Conservation (phyloP, 345 rosid species). For the Alliaria petiolata region DNA sequence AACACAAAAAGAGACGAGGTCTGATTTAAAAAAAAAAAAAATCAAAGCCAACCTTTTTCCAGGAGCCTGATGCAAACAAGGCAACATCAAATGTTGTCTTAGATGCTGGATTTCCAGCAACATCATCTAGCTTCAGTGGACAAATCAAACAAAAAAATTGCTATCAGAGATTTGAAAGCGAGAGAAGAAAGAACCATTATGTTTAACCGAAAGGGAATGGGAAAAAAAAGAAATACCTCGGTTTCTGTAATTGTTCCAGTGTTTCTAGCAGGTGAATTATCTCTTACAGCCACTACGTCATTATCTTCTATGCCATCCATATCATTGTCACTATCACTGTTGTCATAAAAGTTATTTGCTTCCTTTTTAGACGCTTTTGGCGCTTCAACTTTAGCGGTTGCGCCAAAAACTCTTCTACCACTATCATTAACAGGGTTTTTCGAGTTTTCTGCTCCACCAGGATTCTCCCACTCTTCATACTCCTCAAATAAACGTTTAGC, state of each 20-base stretch:
- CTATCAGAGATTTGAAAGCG: background rate
- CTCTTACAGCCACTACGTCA: constrained; percentile 27
- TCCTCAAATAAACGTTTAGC: constrained; percentile 77
- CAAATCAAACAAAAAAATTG: constrained; percentile 2
- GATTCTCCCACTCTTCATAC: constrained; percentile 58
- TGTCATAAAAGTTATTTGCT: constrained; percentile 45
- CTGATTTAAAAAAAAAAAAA: background rate
- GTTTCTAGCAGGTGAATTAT: constrained; percentile 39
- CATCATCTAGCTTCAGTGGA: constrained; percentile 48
- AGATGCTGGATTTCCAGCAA: constrained; percentile 44
- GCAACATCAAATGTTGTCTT: constrained; percentile 83
- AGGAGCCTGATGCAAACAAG: constrained; percentile 60
- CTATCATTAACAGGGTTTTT: constrained; percentile 34
- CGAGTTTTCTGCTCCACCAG: constrained; percentile 38
- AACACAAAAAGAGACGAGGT: background rate
- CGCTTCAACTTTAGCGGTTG: constrained; percentile 40
- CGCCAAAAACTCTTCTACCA: constrained; percentile 88
- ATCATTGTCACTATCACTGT: constrained; percentile 67
- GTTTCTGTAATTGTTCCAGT: constrained; percentile 36
- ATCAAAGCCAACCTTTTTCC: constrained; percentile 60
- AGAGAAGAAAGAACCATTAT: background rate
- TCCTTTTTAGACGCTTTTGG: constrained; percentile 37
- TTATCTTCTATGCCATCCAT: constrained; percentile 38
- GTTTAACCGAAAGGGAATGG: background rate
- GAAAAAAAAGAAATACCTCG: constrained; percentile 27